Evolutionary conservation across 768 basidiomycete genomes (phyloP).

Genomic region (Cystobasidium ongulense): DNA sequence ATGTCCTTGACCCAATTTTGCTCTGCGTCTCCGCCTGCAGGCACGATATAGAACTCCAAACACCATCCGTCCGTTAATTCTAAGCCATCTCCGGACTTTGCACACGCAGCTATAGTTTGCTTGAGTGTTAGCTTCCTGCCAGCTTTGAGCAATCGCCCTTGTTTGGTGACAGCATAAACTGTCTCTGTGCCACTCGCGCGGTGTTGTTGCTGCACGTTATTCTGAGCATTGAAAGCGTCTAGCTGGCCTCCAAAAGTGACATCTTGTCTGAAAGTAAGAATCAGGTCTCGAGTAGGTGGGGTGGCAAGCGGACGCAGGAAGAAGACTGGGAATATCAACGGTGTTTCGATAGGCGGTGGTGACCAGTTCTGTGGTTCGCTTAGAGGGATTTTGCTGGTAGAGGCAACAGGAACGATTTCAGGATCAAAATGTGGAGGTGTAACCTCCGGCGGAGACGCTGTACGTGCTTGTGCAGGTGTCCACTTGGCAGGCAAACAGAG

Average conservation of each 20-base stretch:
- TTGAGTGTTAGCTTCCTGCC: slow-evolving; percentile 80
- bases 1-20: slow-evolving; percentile 78
- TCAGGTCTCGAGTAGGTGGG: slow-evolving; percentile 66
- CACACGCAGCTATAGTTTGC: slow-evolving; percentile 61
- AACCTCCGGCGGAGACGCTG: slow-evolving; percentile 53
- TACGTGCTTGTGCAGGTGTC: slow-evolving; percentile 44
- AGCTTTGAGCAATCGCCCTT: slow-evolving; percentile 72
- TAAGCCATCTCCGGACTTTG: slow-evolving; percentile 63
- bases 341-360: slow-evolving; percentile 51
- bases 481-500: slow-evolving; percentile 11
- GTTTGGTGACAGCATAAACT: slow-evolving; percentile 72
- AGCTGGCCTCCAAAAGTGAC: slow-evolving; percentile 73
- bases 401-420: slow-evolving; percentile 46
- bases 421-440: slow-evolving; percentile 42
- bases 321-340: slow-evolving; percentile 73
- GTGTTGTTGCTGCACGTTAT: slow-evolving; percentile 52
- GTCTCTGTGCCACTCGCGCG: slow-evolving; percentile 57
- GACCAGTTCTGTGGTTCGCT: slow-evolving; percentile 56
- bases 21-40: slow-evolving; percentile 62
- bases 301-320: slow-evolving; percentile 86
- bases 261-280: slow-evolving; percentile 74
- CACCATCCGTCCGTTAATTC: slow-evolving; percentile 70
- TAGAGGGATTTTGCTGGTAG: slow-evolving; percentile 48
- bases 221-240: slow-evolving; percentile 52
- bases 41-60: slow-evolving; percentile 67